Evolutionary conservation across 345 rosid species (phyloP).

Genomic region (Carallia brachiata): DNA sequence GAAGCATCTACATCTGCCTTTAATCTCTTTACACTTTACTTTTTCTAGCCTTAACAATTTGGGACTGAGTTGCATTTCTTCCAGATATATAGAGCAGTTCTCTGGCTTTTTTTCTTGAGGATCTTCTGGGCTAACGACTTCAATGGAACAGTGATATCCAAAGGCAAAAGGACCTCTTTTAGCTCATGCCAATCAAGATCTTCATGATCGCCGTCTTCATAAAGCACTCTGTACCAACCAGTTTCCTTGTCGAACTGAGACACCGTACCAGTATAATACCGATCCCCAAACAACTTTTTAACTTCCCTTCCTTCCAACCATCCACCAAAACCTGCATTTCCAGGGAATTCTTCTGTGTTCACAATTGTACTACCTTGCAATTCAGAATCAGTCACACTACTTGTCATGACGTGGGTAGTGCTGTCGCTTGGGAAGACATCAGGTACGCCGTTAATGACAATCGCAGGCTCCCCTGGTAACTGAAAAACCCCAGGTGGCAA

Average conservation of each 20-base stretch:
- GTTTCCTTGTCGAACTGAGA: conserved; percentile 57
- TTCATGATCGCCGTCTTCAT: conserved; percentile 86
- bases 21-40: conserved; percentile 4
- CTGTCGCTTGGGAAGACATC: conserved; percentile 25
- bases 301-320: conserved; percentile 90
- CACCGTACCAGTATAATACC: conserved; percentile 54
- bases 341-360: conserved; percentile 12
- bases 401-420: conserved; percentile 2
- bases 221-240: conserved; percentile 79
- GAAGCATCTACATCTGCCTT: neutral
- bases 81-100: conserved; percentile 16
- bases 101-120: conserved; percentile 43
- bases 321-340: conserved; percentile 51
- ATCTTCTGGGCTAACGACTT: conserved; percentile 56
- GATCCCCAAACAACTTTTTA: conserved; percentile 49
- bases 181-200: conserved; percentile 79
- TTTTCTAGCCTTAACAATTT: conserved; percentile 7
- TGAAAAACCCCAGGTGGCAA: conserved; percentile 36
- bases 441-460: conserved; percentile 75
- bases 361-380: conserved; percentile 7
- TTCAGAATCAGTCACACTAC: conserved; percentile 22
- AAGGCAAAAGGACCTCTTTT: conserved; percentile 59
- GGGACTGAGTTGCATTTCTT: neutral
- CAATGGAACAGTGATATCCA: conserved; percentile 63
- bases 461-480: conserved; percentile 76